Evolutionary conservation across 257 asterid species (phyloP).

Genomic region (Capsicum pubescens): DNA sequence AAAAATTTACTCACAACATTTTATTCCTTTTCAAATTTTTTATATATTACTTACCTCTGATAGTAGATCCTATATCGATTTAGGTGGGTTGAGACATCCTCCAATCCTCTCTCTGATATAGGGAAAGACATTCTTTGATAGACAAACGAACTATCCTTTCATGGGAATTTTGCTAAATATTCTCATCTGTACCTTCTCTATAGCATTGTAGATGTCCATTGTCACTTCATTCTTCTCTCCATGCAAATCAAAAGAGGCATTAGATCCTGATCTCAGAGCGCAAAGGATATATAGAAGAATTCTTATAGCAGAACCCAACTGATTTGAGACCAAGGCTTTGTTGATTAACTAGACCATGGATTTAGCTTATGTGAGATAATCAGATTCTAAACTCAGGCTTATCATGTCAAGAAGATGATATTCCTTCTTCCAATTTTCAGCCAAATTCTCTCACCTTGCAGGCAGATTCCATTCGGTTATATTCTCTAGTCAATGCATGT

Average conservation of each 20-base stretch:
- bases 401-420: background rate
- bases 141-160: conserved; percentile 37
- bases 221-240: conserved; percentile 30
- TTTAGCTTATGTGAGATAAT: background rate
- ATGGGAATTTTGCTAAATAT: conserved; percentile 28
- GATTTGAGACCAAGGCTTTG: background rate
- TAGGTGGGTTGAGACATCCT: conserved; percentile 1
- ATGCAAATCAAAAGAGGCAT: conserved; percentile 41
- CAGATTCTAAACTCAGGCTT: conserved; percentile 13
- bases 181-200: conserved; percentile 21
- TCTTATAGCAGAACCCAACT: background rate
- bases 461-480: conserved; percentile 1
- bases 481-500: background rate
- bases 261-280: conserved; percentile 39
- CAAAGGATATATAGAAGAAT: conserved; percentile 25
- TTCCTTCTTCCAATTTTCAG: background rate
- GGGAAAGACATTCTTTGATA: conserved; percentile 21
- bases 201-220: conserved; percentile 13
- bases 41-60: background rate
- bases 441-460: conserved; percentile 16
- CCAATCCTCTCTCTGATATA: background rate
- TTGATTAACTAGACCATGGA: conserved; percentile 14
- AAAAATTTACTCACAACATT: background rate
- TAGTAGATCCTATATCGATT: conserved; percentile 22
- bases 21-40: background rate